Percentiles rank a stretch among this genome's conserved stretches.
phyloP scores from a whole-genome alignment of 2,329 filamentous ascomycete species.

The Leptographium wingfieldii region DNA sequence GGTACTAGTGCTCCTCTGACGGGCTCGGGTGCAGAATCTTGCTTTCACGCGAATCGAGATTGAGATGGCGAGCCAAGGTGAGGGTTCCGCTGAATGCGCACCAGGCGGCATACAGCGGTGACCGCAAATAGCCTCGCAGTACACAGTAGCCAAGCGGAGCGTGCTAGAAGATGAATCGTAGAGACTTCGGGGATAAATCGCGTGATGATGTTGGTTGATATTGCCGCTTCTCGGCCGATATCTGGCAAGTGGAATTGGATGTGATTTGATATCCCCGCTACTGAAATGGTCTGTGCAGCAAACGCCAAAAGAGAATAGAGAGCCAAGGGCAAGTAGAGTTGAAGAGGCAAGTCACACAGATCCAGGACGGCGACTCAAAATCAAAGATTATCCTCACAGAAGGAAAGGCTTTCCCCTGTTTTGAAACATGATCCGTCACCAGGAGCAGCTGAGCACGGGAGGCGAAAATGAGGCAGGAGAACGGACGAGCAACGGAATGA shows the following conservation, averaged over 20 bases:
- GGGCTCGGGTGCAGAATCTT: background rate
- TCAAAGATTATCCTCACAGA: background rate
- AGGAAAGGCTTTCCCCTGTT: background rate
- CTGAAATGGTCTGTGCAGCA: background rate
- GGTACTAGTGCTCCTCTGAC: background rate
- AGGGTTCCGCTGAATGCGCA: background rate
- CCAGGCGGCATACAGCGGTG: background rate
- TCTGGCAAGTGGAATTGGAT: background rate
- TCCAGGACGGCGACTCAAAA: background rate
- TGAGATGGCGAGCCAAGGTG: background rate
- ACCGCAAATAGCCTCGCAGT: background rate
- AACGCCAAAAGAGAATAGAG: background rate
- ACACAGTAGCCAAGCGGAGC: background rate
- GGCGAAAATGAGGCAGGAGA: background rate
- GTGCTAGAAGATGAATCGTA: background rate
- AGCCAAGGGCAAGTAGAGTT: background rate
- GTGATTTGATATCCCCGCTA: background rate
- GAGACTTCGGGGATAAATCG: background rate
- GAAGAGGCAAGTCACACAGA: background rate
- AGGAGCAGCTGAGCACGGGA: background rate
- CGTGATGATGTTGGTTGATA: background rate
- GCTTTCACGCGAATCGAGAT: background rate
- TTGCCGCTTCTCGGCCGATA: background rate
- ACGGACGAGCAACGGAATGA: background rate
- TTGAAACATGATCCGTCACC: conserved; percentile 6